A percentile compares a stretch with the other conserved stretches of the same genome.
These are phyloP conservation scores for Trichothecium sympodiale DNA, from an alignment of 2,329 filamentous ascomycete genomes.

Conservation along the genomic window DNA sequence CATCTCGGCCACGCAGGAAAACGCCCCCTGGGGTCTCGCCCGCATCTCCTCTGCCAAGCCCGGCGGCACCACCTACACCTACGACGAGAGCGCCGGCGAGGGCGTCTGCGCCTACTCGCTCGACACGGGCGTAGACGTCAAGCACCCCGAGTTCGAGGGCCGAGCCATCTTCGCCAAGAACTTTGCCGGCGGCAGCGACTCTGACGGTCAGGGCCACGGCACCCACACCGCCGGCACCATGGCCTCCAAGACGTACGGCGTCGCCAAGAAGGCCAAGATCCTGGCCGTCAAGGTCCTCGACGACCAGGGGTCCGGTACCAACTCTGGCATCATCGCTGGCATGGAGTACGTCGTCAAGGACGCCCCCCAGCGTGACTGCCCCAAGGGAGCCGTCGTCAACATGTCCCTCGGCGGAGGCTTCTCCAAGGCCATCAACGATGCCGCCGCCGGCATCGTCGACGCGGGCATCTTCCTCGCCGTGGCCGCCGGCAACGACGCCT, in stretches of 20 bases:
- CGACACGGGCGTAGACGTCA: conserved; percentile 24
- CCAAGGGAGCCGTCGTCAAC: conserved; percentile 33
- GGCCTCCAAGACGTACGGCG: conserved; percentile 43
- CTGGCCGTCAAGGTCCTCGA: conserved; percentile 43
- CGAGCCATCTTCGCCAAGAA: conserved; percentile 20
- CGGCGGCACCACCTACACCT: conserved; percentile 15
- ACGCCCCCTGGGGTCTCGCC: conserved; percentile 24
- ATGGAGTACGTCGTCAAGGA: conserved; percentile 36
- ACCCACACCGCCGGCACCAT: conserved; percentile 46
- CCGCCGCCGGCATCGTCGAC: conserved; percentile 30
- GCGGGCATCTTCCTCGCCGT: conserved; percentile 39
- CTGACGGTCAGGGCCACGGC: conserved; percentile 44
- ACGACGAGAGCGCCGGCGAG: conserved; percentile 19
- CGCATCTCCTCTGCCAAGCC: conserved; percentile 18
- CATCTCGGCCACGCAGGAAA: conserved; percentile 20
- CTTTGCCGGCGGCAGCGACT: conserved; percentile 23
- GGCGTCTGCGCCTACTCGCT: conserved; percentile 28
- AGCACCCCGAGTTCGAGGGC: conserved; percentile 23
- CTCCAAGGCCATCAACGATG: conserved; percentile 34
- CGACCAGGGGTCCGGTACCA: conserved; percentile 11
- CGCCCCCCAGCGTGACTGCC: conserved; percentile 20
- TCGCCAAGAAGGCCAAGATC: conserved; percentile 41
- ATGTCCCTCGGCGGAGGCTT: conserved; percentile 39
- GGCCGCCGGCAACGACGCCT: conserved; percentile 39
- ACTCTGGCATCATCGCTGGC: conserved; percentile 31